These are phyloP conservation scores for Phalaenopsis hybrid DNA, from an alignment of 116 monocot genomes.

Conservation along the genomic window DNA sequence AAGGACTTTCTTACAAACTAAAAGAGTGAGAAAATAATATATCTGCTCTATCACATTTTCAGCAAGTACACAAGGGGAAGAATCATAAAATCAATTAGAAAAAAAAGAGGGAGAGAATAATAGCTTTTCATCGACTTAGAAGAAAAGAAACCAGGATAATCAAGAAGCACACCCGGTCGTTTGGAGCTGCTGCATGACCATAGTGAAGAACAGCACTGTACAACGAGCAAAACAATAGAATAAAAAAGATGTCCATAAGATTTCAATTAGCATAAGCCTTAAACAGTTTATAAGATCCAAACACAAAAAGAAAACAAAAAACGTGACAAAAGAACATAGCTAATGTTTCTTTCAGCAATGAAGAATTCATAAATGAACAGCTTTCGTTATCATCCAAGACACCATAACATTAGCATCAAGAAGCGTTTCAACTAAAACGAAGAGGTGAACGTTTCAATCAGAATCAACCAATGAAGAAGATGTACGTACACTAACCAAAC, in stretches of 20 bases:
- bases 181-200: slow-evolving; percentile 98
- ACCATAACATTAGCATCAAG: not conserved
- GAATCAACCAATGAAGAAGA: not conserved
- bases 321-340: not conserved
- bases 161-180: slow-evolving; percentile 61
- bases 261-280: not conserved
- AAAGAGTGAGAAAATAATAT: not conserved
- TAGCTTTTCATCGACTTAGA: not conserved
- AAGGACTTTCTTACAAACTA: not conserved
- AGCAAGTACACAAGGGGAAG: not conserved
- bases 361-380: not conserved
- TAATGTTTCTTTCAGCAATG: not conserved
- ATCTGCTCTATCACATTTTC: slow-evolving; percentile 1
- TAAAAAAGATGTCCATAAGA: not conserved
- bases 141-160: not conserved
- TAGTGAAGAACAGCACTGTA: slow-evolving; percentile 96
- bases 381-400: not conserved
- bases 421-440: not conserved
- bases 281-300: not conserved
- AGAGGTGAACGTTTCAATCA: not conserved
- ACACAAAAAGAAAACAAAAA: not conserved
- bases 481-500: not conserved
- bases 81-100: not conserved
- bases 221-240: slow-evolving; percentile 3
- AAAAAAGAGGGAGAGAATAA: no score